These are phyloP conservation scores for Polychaeton citri DNA, from an alignment of 2,329 filamentous ascomycete species.

Conservation along the genomic window DNA sequence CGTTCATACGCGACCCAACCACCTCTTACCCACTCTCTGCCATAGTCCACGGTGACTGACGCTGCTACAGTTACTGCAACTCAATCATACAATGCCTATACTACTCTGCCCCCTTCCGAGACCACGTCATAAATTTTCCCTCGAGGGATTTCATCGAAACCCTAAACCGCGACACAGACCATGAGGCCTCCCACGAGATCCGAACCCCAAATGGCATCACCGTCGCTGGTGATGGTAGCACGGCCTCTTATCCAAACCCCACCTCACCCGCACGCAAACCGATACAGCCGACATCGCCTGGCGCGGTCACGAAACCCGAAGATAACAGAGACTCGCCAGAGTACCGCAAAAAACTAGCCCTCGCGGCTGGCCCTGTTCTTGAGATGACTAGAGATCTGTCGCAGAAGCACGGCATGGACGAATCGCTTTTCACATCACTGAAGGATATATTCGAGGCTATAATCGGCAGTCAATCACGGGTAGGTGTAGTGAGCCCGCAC, in stretches of 20 bases:
- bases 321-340: conserved; percentile 91
- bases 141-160: conserved; percentile 55
- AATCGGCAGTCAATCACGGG: conserved; percentile 66
- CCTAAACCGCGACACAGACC: conserved; percentile 41
- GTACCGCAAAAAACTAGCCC: conserved; percentile 93
- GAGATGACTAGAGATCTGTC: conserved; percentile 74
- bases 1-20: conserved; percentile 12
- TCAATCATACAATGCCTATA: conserved; percentile 96
- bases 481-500: conserved; percentile 81
- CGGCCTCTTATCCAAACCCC: conserved; percentile 22
- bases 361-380: conserved; percentile 74
- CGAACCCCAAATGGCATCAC: conserved; percentile 8
- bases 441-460: conserved; percentile 94
- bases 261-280: conserved; percentile 29
- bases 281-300: conserved; percentile 37
- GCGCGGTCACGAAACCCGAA: conserved; percentile 56
- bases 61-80: conserved; percentile 73
- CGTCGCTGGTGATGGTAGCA: conserved; percentile 5
- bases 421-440: conserved; percentile 84
- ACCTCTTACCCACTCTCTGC: conserved; percentile 6
- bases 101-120: conserved; percentile 86
- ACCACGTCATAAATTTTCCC: conserved; percentile 87
- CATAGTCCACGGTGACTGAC: neutral
- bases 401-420: conserved; percentile 75
- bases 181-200: conserved; percentile 3